Evolutionary conservation across 2,329 filamentous ascomycete genomes (phyloP), one percentile per base, ranked within the genome.

Genomic region (Lasiodiplodia theobromae): DNA sequence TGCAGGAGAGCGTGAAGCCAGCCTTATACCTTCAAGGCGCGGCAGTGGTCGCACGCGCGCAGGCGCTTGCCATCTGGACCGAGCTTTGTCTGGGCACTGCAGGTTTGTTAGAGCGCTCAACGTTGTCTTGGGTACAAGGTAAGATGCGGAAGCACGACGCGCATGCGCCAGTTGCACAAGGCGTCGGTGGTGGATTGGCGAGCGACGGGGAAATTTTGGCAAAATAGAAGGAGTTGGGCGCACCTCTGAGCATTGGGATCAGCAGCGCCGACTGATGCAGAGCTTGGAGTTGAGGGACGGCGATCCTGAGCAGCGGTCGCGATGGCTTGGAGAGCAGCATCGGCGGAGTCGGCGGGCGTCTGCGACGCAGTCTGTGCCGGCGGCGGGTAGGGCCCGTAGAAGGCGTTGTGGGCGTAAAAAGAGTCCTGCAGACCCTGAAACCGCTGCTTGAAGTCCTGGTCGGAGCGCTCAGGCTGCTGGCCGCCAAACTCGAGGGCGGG

Each of bases 41-140:
- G 69, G 60, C 68, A 71, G 53, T 73, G 53, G 53, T 69, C 64
- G 56, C 67, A 69, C 34, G 67, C 60, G 18, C 67, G 52, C 16
- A 66, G 44, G 12, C 67, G 58, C 34, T 69, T 69, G 49, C 67
- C 62, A 31, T 69, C 67, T 28, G 67, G 66, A 25, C 66, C 66
- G 25, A 68, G 66, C 66, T 68, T 68, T n/a, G 57, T 54, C 34
- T 63, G 66, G 12, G 31, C n/a, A 40, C 66, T 64, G 66, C 57
- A 40, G 38, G 23, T 1, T 12, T 23, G 57, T 68, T 21, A 68
- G 66, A 40, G 28, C 18, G 18, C 52, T 57, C 23, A 12, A 14
- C 25, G 37, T 23, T 57, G 52, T 52, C 62, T 65, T 53, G 16
- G 38, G 53, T 47, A 54, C 31, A 7, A 37, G 6, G 60, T 2